Conservation (phyloP, 441 rosid species). For the Eutrema salsugineum region DNA sequence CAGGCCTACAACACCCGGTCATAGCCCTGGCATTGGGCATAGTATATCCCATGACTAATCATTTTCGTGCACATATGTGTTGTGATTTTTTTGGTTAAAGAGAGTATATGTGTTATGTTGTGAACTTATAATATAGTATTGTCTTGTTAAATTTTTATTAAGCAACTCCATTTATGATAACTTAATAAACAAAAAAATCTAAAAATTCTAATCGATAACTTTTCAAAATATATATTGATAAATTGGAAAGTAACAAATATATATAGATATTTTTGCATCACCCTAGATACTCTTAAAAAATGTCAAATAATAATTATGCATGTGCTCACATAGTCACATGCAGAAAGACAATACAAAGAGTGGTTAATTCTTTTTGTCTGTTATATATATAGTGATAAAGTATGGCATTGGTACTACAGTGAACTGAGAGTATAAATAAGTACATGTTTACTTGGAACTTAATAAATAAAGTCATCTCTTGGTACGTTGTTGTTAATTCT, state of each 20-base stretch:
- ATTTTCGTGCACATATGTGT: background rate
- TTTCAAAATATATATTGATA: background rate
- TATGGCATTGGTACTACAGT: background rate
- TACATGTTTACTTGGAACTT: background rate
- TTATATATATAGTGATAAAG: background rate
- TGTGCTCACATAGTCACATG: conserved; percentile 16
- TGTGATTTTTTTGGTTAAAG: too few species aligned
- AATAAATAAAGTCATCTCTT: background rate
- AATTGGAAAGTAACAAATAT: background rate
- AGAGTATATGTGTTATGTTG: background rate
- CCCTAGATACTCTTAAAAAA: background rate
- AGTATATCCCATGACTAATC: conserved; percentile 14
- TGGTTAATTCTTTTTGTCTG: background rate
- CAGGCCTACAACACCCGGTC: conserved; percentile 43
- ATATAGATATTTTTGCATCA: background rate
- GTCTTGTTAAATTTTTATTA: background rate
- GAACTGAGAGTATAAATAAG: background rate
- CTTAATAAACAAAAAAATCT: background rate
- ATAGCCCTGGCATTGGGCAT: conserved; percentile 38
- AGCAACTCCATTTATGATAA: background rate
- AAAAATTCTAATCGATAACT: background rate
- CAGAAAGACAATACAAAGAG: conserved; percentile 8
- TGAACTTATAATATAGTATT: conserved; percentile 3
- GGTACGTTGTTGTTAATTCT: conserved; percentile 8
- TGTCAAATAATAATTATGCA: background rate